phyloP scores from a whole-genome alignment of 73 alveolate genomes.

The Tetrahymena thermophila region DNA sequence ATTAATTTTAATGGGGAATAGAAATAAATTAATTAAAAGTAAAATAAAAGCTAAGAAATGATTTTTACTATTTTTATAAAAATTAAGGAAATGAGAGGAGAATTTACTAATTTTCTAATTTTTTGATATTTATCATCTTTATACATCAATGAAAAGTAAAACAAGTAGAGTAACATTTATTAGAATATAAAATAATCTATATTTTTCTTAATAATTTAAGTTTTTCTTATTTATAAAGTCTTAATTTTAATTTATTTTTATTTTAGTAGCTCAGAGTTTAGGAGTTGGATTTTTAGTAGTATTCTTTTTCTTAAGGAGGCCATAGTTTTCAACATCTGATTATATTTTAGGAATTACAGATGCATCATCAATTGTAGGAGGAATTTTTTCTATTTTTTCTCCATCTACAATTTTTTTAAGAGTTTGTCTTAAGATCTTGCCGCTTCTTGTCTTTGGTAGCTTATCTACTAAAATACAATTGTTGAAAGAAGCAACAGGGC shows the following conservation, averaged over 20 bases:
- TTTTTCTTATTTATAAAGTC: too few relatives aligned
- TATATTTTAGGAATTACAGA: neutral
- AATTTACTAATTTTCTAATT: too few relatives aligned
- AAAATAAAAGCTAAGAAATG: too few relatives aligned
- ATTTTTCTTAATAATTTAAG: neutral
- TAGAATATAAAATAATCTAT: too few relatives aligned
- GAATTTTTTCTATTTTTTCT: neutral
- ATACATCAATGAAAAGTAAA: too few relatives aligned
- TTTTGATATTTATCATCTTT: too few relatives aligned
- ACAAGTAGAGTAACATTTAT: too few relatives aligned
- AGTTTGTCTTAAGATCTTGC: conserved; percentile 81
- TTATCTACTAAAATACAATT: conserved; percentile 70
- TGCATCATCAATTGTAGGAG: neutral
- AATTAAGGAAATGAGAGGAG: too few relatives aligned
- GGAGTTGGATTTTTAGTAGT: neutral
- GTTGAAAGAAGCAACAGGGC: conserved; percentile 84
- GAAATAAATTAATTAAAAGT: too few relatives aligned
- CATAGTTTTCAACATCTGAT: neutral
- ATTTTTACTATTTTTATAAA: too few relatives aligned
- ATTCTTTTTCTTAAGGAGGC: neutral
- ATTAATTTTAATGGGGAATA: too few relatives aligned
- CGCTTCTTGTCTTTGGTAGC: conserved; percentile 97
- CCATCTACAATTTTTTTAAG: conserved; percentile 68
- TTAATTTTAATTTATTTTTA: neutral
- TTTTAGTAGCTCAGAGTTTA: neutral